phyloP scores from a whole-genome alignment of 2,329 filamentous ascomycete species.

The Trichothecium roseum region DNA sequence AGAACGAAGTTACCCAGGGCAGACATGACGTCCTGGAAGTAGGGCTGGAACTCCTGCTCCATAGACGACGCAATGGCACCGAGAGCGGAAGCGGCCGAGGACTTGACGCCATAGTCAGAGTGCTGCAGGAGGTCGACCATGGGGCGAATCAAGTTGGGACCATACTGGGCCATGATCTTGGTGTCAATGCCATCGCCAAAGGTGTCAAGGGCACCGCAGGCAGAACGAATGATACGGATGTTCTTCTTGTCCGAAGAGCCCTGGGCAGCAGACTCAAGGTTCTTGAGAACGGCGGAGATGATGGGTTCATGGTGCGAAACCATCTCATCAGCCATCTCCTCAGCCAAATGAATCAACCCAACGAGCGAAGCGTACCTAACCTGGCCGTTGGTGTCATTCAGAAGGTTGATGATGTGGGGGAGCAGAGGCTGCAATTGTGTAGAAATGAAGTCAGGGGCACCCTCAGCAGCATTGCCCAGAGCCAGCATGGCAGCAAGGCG shows the following conservation, averaged over 20 bases:
- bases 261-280: slow-evolving; percentile 71
- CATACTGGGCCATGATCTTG: slow-evolving; percentile 67
- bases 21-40: slow-evolving; percentile 83
- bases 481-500: slow-evolving; percentile 86
- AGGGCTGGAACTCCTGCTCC: slow-evolving; percentile 76
- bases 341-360: slow-evolving; percentile 79
- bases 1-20: slow-evolving; percentile 75
- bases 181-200: slow-evolving; percentile 80
- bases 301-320: slow-evolving; percentile 75
- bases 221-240: slow-evolving; percentile 77
- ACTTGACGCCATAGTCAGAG: slow-evolving; percentile 81
- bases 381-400: slow-evolving; percentile 72
- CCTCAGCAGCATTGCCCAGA: slow-evolving; percentile 89
- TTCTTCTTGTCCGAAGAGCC: slow-evolving; percentile 63
- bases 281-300: slow-evolving; percentile 76
- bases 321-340: slow-evolving; percentile 87
- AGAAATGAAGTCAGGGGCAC: slow-evolving; percentile 92
- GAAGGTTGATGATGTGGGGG: slow-evolving; percentile 71
- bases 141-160: slow-evolving; percentile 71
- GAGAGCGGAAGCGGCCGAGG: slow-evolving; percentile 76
- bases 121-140: slow-evolving; percentile 77
- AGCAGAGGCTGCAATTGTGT: slow-evolving; percentile 83
- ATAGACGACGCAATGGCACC: slow-evolving; percentile 84
- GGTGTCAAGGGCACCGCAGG: slow-evolving; percentile 83
- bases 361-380: slow-evolving; percentile 84